Conservation (phyloP, 306 rosid genomes). For the Begonia peltatifolia region DNA sequence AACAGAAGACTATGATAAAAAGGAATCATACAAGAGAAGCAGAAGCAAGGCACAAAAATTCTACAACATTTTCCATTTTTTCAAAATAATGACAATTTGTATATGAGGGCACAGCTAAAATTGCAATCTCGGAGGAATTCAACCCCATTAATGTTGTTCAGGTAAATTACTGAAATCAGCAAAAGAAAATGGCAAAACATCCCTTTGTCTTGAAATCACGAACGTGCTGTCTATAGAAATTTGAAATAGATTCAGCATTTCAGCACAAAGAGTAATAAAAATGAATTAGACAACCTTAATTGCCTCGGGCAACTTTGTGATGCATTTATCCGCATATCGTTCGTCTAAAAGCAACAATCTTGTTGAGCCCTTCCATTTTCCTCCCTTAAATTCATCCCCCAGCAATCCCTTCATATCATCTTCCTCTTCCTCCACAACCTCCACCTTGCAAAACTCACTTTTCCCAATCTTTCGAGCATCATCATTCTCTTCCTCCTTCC, state of each 20-base stretch:
- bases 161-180: no score
- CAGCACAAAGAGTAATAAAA: conserved; percentile 25
- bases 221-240: no score
- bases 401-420: conserved; percentile 49
- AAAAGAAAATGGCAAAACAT: no score
- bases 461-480: conserved; percentile 18
- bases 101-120: no score
- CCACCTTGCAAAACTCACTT: conserved; percentile 30
- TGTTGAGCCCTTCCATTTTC: conserved; percentile 74
- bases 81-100: no score
- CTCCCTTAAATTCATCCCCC: conserved; percentile 40
- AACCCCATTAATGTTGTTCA: no score
- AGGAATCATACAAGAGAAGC: no score
- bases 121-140: no score
- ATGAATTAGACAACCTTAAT: conserved; percentile 52
- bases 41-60: no score
- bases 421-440: conserved; percentile 58
- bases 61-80: no score
- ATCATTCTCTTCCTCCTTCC: conserved; percentile 10
- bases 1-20: no score
- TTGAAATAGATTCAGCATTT: conserved; percentile 2
- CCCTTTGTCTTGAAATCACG: no score
- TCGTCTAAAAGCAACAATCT: conserved; percentile 76
- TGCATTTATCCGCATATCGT: conserved; percentile 21
- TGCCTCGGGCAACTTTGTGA: conserved; percentile 68